These are phyloP conservation scores for Lichtheimia hyalospora DNA, from an alignment of 371 early-diverging fungal species.

Conservation along the genomic window DNA sequence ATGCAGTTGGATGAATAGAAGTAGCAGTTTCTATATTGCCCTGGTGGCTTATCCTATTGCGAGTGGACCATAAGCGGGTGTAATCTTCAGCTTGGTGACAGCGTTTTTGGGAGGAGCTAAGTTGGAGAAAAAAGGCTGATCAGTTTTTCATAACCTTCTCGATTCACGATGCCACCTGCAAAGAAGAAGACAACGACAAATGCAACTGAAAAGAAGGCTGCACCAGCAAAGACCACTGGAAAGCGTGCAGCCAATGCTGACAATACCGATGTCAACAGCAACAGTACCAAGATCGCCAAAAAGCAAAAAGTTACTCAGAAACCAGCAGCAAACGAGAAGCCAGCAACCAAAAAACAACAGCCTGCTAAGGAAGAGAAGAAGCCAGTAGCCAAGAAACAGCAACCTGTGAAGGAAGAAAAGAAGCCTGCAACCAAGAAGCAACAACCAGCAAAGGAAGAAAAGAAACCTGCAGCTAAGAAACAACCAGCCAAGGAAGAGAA, in stretches of 20 bases:
- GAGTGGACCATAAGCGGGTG: too few species aligned
- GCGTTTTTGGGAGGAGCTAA: background rate
- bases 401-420: background rate
- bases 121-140: background rate
- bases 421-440: background rate
- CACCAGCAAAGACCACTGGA: conserved; percentile 8
- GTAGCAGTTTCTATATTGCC: background rate
- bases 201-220: conserved; percentile 13
- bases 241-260: conserved; percentile 1
- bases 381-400: background rate
- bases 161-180: background rate
- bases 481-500: conserved; percentile 1
- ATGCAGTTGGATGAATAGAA: background rate
- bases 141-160: background rate
- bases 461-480: background rate
- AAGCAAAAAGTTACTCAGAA: background rate
- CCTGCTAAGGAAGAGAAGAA: conserved; percentile 6
- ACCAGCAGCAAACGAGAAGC: background rate
- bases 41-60: too few species aligned
- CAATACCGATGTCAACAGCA: background rate
- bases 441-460: background rate
- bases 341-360: background rate
- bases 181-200: conserved; percentile 2
- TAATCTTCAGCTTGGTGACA: background rate
- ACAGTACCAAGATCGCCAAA: background rate